Conservation (phyloP, 2,329 filamentous ascomycete species). For the Sporothrix globosa region DNA sequence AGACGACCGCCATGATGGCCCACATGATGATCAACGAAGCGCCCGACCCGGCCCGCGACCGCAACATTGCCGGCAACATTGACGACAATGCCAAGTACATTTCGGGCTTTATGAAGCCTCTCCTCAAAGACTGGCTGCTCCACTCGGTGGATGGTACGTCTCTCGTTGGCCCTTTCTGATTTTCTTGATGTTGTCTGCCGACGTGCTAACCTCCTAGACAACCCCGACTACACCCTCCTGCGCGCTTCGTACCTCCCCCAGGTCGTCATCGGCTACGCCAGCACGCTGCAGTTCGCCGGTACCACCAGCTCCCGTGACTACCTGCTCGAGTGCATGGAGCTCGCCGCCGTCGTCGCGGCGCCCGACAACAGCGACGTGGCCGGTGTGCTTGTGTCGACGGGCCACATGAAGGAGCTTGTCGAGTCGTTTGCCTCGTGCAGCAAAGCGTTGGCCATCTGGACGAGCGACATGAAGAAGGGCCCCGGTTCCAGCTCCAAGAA, state of each 20-base stretch:
- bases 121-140: constrained; percentile 68
- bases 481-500: constrained; percentile 59
- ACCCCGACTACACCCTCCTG: constrained; percentile 64
- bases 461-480: constrained; percentile 56
- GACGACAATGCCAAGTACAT: constrained; percentile 57
- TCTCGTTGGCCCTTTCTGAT: not conserved
- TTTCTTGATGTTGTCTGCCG: not conserved
- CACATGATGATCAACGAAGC: constrained; percentile 55
- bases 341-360: constrained; percentile 75
- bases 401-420: constrained; percentile 74
- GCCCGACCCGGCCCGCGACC: constrained; percentile 47
- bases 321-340: constrained; percentile 82
- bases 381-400: constrained; percentile 63
- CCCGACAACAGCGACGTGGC: constrained; percentile 69
- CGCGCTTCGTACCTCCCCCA: constrained; percentile 83
- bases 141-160: constrained; percentile 56
- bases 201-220: constrained; percentile 49
- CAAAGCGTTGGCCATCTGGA: constrained; percentile 66
- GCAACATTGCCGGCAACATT: constrained; percentile 60
- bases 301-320: constrained; percentile 73
- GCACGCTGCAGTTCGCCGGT: constrained; percentile 77
- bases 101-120: constrained; percentile 60
- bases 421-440: constrained; percentile 76
- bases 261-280: constrained; percentile 80
- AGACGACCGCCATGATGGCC: constrained; percentile 64